Conservation (phyloP, 2,329 filamentous ascomycete genomes). For the Penicillium sp. region DNA sequence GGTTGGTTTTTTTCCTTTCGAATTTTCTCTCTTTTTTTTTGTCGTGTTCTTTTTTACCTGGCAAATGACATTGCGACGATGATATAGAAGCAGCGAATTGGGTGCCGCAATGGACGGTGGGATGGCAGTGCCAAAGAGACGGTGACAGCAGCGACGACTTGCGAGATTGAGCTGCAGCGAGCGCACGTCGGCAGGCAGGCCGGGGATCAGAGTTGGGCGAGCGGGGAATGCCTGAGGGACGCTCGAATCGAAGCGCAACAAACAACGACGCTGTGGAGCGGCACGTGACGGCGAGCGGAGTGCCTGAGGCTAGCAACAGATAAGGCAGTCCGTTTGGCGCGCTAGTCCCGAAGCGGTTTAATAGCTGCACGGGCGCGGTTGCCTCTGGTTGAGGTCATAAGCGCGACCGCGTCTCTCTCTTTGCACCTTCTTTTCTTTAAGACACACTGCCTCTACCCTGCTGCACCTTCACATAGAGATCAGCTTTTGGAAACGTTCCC, state of each 20-base stretch:
- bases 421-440: background rate
- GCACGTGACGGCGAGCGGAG: background rate
- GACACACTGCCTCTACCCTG: background rate
- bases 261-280: no score
- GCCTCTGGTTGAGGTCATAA: conserved; percentile 10
- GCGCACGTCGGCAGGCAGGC: conserved; percentile 1
- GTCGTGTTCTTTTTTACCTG: background rate
- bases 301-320: background rate
- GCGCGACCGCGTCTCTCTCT: conserved; percentile 12
- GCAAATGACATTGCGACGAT: conserved; percentile 3
- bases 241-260: background rate
- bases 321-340: background rate
- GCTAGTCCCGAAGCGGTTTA: conserved; percentile 8
- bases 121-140: background rate
- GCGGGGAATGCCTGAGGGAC: background rate
- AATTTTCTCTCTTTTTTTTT: background rate
- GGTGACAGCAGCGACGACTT: background rate
- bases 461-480: background rate
- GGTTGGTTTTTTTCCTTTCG: background rate
- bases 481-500: background rate
- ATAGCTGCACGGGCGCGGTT: conserved; percentile 8
- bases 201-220: background rate
- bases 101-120: background rate
- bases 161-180: background rate
- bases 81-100: background rate